phyloP scores from a whole-genome alignment of 768 basidiomycete species.

The Lactarius psammicola region DNA sequence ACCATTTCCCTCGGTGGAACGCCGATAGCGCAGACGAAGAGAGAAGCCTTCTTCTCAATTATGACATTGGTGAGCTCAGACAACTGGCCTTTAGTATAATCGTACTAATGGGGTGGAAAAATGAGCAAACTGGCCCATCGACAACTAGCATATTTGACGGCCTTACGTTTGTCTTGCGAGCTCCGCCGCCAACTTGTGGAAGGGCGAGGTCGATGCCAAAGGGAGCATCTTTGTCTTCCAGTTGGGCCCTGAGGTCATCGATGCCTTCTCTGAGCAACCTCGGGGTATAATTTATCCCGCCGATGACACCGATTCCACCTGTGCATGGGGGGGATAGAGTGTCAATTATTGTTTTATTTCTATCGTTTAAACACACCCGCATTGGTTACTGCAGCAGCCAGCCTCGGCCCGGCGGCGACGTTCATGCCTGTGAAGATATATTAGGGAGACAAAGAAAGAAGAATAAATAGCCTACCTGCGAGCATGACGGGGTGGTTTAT shows the following conservation, averaged over 20 bases:
- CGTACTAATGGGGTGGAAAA: slow-evolving; percentile 40
- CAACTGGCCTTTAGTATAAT: slow-evolving; percentile 79
- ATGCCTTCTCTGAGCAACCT: slow-evolving; percentile 66
- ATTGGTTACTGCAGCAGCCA: slow-evolving; percentile 91
- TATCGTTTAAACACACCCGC: slow-evolving; percentile 48
- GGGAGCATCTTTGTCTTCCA: slow-evolving; percentile 73
- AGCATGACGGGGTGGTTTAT: slow-evolving; percentile 85
- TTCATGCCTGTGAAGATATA: slow-evolving; percentile 59
- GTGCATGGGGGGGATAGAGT: neutral
- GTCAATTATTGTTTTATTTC: neutral
- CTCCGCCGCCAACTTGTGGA: slow-evolving; percentile 78
- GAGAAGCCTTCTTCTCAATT: slow-evolving; percentile 63
- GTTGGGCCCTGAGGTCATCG: slow-evolving; percentile 67
- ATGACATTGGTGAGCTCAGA: slow-evolving; percentile 77
- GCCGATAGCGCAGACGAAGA: slow-evolving; percentile 84
- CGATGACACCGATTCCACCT: slow-evolving; percentile 86
- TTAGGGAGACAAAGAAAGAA: neutral
- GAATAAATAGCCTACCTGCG: slow-evolving; percentile 46
- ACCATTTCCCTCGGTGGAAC: slow-evolving; percentile 83
- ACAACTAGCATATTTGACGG: neutral
- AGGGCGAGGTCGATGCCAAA: slow-evolving; percentile 83
- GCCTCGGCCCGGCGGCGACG: slow-evolving; percentile 78
- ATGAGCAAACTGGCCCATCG: neutral
- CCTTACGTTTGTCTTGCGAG: slow-evolving; percentile 75
- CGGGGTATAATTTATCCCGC: slow-evolving; percentile 72